phyloP scores from a whole-genome alignment of 768 basidiomycete species.

The Solioccasus polychromus region DNA sequence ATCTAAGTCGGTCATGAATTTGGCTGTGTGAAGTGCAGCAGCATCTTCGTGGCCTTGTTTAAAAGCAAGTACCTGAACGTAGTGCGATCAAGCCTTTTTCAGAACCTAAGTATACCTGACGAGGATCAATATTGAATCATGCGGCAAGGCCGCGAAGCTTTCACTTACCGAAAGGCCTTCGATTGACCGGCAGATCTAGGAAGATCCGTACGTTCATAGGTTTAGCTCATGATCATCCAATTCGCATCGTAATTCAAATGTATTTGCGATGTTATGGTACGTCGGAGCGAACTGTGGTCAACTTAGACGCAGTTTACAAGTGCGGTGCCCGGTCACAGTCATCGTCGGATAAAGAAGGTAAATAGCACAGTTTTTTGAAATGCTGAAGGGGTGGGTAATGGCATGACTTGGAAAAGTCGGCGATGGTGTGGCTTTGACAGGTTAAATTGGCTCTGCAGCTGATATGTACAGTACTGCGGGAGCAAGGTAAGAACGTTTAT shows the following conservation, averaged over 20 bases:
- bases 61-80: no score
- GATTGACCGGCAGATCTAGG: no score
- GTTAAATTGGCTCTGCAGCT: conserved; percentile 57
- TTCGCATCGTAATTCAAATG: not conserved
- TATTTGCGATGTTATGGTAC: not conserved
- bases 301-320: not conserved
- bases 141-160: no score
- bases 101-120: no score
- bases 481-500: not conserved
- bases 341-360: not conserved
- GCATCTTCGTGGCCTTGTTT: no score
- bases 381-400: not conserved
- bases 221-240: not conserved
- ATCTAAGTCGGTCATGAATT: no score
- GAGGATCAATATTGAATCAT: no score
- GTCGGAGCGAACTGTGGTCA: not conserved
- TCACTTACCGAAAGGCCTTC: no score
- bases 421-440: not conserved
- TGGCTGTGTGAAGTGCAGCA: no score
- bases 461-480: conserved; percentile 75
- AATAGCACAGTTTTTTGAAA: conserved; percentile 3
- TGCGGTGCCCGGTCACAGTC: not conserved
- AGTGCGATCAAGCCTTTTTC: no score
- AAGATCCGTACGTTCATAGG: no score
- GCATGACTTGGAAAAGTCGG: not conserved